Evolutionary conservation across 1,284 basidiomycete genomes (phyloP).

Genomic region (Papiliotrema nemorosa): DNA sequence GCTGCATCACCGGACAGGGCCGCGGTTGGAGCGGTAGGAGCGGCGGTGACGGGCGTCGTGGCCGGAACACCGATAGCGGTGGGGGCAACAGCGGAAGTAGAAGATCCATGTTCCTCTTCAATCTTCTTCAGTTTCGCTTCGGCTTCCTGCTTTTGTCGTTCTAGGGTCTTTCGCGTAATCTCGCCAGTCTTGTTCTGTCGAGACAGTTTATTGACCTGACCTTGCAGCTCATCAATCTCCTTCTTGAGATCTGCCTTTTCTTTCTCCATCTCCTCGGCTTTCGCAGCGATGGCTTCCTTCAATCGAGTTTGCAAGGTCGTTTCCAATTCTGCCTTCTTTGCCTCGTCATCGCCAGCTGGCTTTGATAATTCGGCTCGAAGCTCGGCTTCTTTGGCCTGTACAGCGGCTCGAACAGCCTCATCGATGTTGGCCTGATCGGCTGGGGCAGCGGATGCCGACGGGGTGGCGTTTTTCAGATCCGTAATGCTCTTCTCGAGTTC

Average conservation of each 20-base stretch:
- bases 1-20: background rate
- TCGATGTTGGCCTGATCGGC: slow-evolving; percentile 28
- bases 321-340: slow-evolving; percentile 26
- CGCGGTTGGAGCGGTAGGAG: slow-evolving; percentile 5
- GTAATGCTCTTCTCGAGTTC: slow-evolving; percentile 28
- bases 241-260: slow-evolving; percentile 25
- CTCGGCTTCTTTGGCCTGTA: slow-evolving; percentile 38
- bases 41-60: slow-evolving; percentile 6
- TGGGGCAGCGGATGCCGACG: slow-evolving; percentile 6
- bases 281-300: slow-evolving; percentile 15
- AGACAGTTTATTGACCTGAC: slow-evolving; percentile 37
- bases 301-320: slow-evolving; percentile 21
- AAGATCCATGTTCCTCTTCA: slow-evolving; percentile 8
- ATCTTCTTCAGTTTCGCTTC: slow-evolving; percentile 34
- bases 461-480: slow-evolving; percentile 17
- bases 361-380: slow-evolving; percentile 15
- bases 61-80: slow-evolving; percentile 8
- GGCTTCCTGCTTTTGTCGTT: slow-evolving; percentile 29
- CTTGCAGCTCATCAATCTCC: slow-evolving; percentile 28
- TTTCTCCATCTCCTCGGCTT: slow-evolving; percentile 11
- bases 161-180: slow-evolving; percentile 41
- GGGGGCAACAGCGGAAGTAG: background rate
- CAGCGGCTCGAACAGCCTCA: slow-evolving; percentile 40
- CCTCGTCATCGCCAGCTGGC: slow-evolving; percentile 11
- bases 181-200: slow-evolving; percentile 38